phyloP scores from a whole-genome alignment of 2,329 filamentous ascomycete species.

The Colletotrichum noveboracense region DNA sequence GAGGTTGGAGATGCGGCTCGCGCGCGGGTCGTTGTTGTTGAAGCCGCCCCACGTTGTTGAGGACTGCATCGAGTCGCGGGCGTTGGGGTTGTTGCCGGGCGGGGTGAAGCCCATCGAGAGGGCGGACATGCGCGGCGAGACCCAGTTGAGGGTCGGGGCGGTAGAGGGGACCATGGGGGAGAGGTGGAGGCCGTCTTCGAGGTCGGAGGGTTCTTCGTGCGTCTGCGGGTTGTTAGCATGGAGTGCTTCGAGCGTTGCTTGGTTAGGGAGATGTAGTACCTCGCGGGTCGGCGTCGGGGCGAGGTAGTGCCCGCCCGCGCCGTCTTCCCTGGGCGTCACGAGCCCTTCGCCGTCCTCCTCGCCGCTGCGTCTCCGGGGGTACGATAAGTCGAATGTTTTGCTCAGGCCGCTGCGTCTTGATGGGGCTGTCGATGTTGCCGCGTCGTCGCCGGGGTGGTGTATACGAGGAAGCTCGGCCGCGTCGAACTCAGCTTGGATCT shows the following conservation, averaged over 20 bases:
- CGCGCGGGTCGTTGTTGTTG: neutral
- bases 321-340: neutral
- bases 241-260: no score
- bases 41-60: neutral
- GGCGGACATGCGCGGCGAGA: conserved; percentile 18
- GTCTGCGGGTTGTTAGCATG: neutral
- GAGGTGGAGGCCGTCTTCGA: conserved; percentile 1
- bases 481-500: neutral
- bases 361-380: neutral
- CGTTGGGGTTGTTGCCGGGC: neutral
- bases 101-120: conserved; percentile 11
- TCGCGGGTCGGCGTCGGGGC: neutral
- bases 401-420: conserved; percentile 5
- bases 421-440: neutral
- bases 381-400: neutral
- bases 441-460: neutral
- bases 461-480: neutral
- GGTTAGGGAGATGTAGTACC: neutral
- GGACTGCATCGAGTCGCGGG: neutral
- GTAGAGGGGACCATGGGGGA: neutral
- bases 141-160: conserved; percentile 16
- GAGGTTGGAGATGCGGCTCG: neutral
- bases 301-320: neutral
- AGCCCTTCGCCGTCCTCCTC: neutral
- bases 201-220: neutral